A percentile compares a stretch with the other conserved stretches of the same genome.
Evolutionary conservation across 768 basidiomycete species (phyloP).

Genomic region (Tulasnella sp.): DNA sequence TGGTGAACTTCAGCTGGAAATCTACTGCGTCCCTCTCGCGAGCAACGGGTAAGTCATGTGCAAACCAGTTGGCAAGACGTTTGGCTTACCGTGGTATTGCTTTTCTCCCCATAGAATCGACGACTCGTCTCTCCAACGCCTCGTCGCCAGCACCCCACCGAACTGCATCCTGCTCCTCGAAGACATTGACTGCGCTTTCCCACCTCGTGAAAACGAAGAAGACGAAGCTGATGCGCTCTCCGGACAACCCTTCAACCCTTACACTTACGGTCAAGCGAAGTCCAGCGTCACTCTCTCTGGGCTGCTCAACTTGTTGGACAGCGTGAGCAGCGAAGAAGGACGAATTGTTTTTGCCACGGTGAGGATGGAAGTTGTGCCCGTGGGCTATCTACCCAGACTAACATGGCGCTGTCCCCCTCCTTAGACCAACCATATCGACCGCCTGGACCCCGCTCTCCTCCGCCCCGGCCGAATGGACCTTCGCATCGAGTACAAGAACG

Average conservation of each 20-base stretch:
- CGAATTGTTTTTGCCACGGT: conserved; percentile 77
- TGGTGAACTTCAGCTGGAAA: conserved; percentile 83
- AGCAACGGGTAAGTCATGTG: conserved; percentile 16
- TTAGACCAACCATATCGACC: conserved; percentile 60
- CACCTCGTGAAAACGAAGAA: conserved; percentile 49
- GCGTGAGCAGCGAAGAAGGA: conserved; percentile 78
- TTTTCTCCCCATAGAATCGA: conserved; percentile 47
- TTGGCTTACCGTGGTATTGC: neutral
- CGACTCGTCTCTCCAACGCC: conserved; percentile 76
- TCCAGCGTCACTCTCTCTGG: conserved; percentile 63
- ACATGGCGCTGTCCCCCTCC: neutral
- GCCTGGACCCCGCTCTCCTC: conserved; percentile 85
- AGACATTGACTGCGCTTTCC: conserved; percentile 87
- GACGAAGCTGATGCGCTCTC: conserved; percentile 11
- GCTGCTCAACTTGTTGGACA: conserved; percentile 78
- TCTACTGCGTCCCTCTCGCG: conserved; percentile 84
- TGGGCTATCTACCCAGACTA: neutral
- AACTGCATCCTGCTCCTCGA: conserved; percentile 84
- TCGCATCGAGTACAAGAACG: conserved; percentile 80
- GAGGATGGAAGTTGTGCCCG: conserved; percentile 24
- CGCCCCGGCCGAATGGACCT: conserved; percentile 86
- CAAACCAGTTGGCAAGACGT: neutral
- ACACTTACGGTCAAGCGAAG: conserved; percentile 8
- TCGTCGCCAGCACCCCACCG: conserved; percentile 84
- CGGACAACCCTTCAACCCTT: conserved; percentile 21